Evolutionary conservation across 768 basidiomycete genomes (phyloP).

Genomic region (Panaeolus cyanescens): DNA sequence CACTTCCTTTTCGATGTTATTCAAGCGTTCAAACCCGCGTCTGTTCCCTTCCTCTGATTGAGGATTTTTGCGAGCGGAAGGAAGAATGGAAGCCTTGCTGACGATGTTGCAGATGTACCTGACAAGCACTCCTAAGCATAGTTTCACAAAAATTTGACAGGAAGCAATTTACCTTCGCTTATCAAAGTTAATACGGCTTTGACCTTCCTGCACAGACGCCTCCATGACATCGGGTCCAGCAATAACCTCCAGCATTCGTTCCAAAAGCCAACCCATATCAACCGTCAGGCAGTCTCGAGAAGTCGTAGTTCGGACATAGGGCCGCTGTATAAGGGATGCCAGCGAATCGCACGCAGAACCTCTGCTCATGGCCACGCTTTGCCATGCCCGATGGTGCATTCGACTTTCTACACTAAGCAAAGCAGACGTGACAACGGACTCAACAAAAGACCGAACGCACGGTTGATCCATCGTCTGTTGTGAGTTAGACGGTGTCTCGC

Average conservation of each 20-base stretch:
- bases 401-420: constrained; percentile 79
- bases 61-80: constrained; percentile 41
- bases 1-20: constrained; percentile 74
- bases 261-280: constrained; percentile 83
- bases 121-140: constrained; percentile 15
- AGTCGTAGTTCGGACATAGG: constrained; percentile 42
- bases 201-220: constrained; percentile 51
- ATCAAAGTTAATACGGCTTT: constrained; percentile 74
- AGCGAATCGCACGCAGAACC: constrained; percentile 66
- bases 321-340: constrained; percentile 52
- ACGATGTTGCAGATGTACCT: constrained; percentile 74
- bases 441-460: constrained; percentile 78
- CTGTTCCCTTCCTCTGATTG: constrained; percentile 60
- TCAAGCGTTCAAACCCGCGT: constrained; percentile 74
- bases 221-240: constrained; percentile 72
- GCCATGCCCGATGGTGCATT: constrained; percentile 79
- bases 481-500: constrained; percentile 38
- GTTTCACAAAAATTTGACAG: not conserved
- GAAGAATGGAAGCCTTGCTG: constrained; percentile 48
- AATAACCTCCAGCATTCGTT: constrained; percentile 79
- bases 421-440: constrained; percentile 75
- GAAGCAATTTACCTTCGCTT: constrained; percentile 64
- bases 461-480: constrained; percentile 52
- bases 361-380: constrained; percentile 64
- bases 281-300: constrained; percentile 59